phyloP scores from a whole-genome alignment of 2,329 filamentous ascomycete genomes.

The Fonsecaea monophora region DNA sequence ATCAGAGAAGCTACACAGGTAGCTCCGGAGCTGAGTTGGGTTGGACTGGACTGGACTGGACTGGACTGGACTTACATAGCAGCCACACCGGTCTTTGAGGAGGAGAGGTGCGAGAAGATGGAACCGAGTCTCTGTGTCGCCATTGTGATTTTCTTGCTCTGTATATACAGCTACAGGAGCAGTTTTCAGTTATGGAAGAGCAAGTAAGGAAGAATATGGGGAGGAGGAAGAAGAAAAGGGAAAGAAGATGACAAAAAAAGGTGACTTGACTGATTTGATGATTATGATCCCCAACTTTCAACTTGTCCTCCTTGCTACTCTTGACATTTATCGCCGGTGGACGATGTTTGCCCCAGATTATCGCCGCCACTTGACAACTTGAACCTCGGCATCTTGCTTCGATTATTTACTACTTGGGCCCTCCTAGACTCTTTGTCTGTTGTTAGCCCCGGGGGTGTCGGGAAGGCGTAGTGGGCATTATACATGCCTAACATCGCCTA shows the following conservation, averaged over 20 bases:
- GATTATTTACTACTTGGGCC: too few relatives aligned
- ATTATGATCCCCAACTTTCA: neutral
- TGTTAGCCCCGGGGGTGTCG: neutral
- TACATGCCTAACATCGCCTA: neutral
- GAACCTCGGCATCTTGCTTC: slow-evolving; percentile 19
- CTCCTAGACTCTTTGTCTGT: neutral
- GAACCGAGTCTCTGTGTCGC: slow-evolving; percentile 84
- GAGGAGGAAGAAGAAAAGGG: neutral
- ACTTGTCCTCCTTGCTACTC: neutral
- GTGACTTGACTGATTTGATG: neutral
- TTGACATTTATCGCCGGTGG: neutral
- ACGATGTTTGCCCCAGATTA: slow-evolving; percentile 5
- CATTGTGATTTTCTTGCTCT: slow-evolving; percentile 57
- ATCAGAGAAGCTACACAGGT: neutral
- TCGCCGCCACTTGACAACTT: slow-evolving; percentile 16
- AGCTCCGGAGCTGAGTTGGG: neutral
- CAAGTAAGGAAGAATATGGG: neutral
- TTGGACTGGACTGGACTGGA: neutral
- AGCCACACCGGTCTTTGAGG: slow-evolving; percentile 72
- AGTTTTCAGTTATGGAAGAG: neutral
- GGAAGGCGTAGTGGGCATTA: neutral
- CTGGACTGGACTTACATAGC: slow-evolving; percentile 70
- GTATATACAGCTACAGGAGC: neutral
- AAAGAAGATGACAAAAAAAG: slow-evolving; percentile 2
- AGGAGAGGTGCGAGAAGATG: slow-evolving; percentile 84